A percentile compares a stretch with the other conserved stretches of the same genome.
phyloP scores from a whole-genome alignment of 2,329 filamentous ascomycete species.

The Cylindrodendrum hubeiense region DNA sequence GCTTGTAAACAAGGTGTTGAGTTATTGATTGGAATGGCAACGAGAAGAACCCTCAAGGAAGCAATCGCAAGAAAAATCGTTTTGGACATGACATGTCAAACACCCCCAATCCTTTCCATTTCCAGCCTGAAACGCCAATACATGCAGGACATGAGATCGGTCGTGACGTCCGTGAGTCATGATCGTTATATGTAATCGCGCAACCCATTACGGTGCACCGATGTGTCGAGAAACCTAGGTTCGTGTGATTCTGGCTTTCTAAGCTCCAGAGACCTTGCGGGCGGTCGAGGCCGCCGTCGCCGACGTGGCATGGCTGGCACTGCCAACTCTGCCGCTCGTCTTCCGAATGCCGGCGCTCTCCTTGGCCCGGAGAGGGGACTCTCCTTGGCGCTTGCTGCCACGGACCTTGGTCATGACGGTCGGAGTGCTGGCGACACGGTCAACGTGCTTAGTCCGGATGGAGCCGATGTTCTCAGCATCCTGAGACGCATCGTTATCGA shows the following conservation, averaged over 20 bases:
- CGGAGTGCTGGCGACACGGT: conserved; percentile 66
- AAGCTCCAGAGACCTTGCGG: conserved; percentile 66
- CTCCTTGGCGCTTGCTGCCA: conserved; percentile 66
- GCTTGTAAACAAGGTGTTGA: conserved; percentile 26
- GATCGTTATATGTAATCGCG: conserved; percentile 54
- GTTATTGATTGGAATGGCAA: conserved; percentile 30
- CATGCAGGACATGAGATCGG: conserved; percentile 58
- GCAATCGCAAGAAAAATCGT: conserved; percentile 37
- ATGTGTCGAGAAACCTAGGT: conserved; percentile 35
- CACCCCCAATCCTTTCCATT: conserved; percentile 37
- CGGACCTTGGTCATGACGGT: conserved; percentile 75
- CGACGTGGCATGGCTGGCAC: conserved; percentile 61
- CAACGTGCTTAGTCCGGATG: conserved; percentile 70
- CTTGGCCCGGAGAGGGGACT: conserved; percentile 64
- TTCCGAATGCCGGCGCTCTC: conserved; percentile 70
- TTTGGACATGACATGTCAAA: conserved; percentile 39
- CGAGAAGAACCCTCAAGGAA: conserved; percentile 28
- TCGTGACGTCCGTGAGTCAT: conserved; percentile 56
- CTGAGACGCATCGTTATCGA: conserved; percentile 76
- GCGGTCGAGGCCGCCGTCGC: conserved; percentile 58
- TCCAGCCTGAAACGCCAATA: conserved; percentile 55
- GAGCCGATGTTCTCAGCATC: conserved; percentile 79
- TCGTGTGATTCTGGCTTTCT: conserved; percentile 42
- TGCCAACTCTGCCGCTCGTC: conserved; percentile 75
- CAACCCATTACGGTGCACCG: conserved; percentile 34